A percentile compares a stretch with the other conserved stretches of the same genome.
Conservation (phyloP, 2,329 filamentous ascomycete genomes). For the Fusarium sacchari region DNA sequence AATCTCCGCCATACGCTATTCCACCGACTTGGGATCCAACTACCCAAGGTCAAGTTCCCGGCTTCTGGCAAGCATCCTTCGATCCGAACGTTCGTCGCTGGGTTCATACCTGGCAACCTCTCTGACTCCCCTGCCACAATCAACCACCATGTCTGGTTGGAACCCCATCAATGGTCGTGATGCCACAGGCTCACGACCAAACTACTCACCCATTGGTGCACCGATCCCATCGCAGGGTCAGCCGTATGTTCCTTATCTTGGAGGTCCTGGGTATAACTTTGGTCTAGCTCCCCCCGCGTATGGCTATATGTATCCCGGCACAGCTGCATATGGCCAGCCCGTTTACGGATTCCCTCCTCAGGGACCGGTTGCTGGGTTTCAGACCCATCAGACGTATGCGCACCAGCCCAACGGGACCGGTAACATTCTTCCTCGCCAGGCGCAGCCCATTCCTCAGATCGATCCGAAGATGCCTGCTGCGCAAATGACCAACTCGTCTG, state of each 20-base stretch:
- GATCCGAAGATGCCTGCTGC: conserved; percentile 60
- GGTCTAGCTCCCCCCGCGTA: conserved; percentile 38
- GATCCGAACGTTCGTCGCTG: conserved; percentile 45
- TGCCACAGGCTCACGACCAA: conserved; percentile 46
- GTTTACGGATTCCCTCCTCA: conserved; percentile 26
- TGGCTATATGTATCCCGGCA: conserved; percentile 42
- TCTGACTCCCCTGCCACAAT: conserved; percentile 20
- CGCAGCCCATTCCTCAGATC: conserved; percentile 55
- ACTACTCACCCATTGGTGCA: conserved; percentile 47
- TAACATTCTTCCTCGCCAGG: conserved; percentile 51
- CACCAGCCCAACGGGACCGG: conserved; percentile 53
- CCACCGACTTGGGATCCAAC: conserved; percentile 45
- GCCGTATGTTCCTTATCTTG: conserved; percentile 51
- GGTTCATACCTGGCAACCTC: conserved; percentile 52
- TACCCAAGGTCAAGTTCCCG: conserved; percentile 45
- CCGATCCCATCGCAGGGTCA: conserved; percentile 50
- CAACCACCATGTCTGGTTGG: conserved; percentile 51
- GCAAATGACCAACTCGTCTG: conserved; percentile 66
- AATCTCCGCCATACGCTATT: background rate
- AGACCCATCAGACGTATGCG: conserved; percentile 43
- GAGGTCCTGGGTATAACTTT: conserved; percentile 50
- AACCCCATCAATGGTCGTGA: conserved; percentile 55
- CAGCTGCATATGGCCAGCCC: conserved; percentile 9
- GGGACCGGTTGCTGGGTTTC: conserved; percentile 37
- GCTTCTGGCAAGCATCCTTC: conserved; percentile 50